Percentiles rank a stretch among this genome's conserved stretches.
Conservation (phyloP, 495 filamentous ascomycete genomes). For the Astrothelium macrocarpum region DNA sequence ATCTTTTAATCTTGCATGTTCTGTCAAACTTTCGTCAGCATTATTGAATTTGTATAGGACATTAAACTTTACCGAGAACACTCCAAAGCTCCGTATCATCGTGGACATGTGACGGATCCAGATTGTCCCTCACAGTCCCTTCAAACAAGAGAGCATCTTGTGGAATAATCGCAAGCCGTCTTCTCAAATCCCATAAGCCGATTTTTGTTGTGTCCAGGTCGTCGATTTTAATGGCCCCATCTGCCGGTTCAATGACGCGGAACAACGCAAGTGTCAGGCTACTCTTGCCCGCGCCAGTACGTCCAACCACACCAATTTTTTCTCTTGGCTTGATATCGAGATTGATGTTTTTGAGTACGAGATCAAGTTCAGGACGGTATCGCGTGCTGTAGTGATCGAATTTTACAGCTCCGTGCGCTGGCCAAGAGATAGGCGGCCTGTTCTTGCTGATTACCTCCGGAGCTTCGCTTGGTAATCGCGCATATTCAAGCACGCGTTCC, state of each 20-base stretch:
- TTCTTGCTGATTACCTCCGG: slow-evolving; percentile 86
- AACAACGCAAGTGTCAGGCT: slow-evolving; percentile 90
- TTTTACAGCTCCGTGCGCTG: slow-evolving; percentile 76
- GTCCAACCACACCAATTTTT: slow-evolving; percentile 95
- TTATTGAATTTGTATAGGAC: neutral
- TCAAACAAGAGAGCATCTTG: slow-evolving; percentile 97
- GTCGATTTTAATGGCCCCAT: slow-evolving; percentile 82
- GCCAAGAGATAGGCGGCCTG: slow-evolving; percentile 84
- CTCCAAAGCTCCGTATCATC: slow-evolving; percentile 98
- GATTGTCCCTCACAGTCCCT: slow-evolving; percentile 89
- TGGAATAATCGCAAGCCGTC: slow-evolving; percentile 92
- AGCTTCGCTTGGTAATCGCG: slow-evolving; percentile 85
- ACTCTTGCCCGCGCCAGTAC: slow-evolving; percentile 94
- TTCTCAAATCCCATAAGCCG: slow-evolving; percentile 77
- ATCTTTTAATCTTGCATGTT: slow-evolving; percentile 87
- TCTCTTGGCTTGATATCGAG: slow-evolving; percentile 89
- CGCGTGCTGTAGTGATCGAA: slow-evolving; percentile 91
- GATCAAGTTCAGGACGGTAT: slow-evolving; percentile 78
- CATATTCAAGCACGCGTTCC: slow-evolving; percentile 95
- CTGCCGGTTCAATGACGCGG: slow-evolving; percentile 81
- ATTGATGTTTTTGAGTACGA: slow-evolving; percentile 86
- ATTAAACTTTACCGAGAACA: slow-evolving; percentile 65
- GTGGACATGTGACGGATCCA: slow-evolving; percentile 90
- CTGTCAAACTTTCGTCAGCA: slow-evolving; percentile 39
- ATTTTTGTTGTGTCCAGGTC: slow-evolving; percentile 80